These are phyloP conservation scores for Trichoderma gamsii DNA, from an alignment of 495 filamentous ascomycete species.

Conservation along the genomic window DNA sequence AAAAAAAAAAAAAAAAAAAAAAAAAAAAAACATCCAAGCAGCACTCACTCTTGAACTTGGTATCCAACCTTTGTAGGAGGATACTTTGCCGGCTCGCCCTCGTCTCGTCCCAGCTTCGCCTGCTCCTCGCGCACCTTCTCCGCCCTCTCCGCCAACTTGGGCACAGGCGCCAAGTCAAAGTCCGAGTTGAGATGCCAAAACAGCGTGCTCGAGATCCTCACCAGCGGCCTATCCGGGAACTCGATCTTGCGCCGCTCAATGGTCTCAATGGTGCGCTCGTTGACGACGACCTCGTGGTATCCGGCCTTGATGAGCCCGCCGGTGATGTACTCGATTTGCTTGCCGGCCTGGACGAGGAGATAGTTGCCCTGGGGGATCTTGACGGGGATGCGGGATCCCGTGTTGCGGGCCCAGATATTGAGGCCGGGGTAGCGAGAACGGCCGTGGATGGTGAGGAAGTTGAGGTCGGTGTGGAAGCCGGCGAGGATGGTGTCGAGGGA, in stretches of 20 bases:
- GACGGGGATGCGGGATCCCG: constrained; percentile 42
- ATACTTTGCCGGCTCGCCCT: constrained; percentile 41
- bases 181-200: constrained; percentile 48
- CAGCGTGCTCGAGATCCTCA: constrained; percentile 44
- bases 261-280: constrained; percentile 34
- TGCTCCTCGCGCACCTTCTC: constrained; percentile 33
- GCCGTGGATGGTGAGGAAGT: constrained; percentile 51
- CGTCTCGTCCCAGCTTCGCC: constrained; percentile 38
- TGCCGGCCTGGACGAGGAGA: constrained; percentile 47
- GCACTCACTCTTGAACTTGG: constrained; percentile 41
- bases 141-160: constrained; percentile 32
- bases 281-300: constrained; percentile 50
- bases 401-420: constrained; percentile 51
- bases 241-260: constrained; percentile 30
- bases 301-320: constrained; percentile 48
- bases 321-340: constrained; percentile 48
- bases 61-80: constrained; percentile 41
- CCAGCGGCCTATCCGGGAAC: constrained; percentile 36
- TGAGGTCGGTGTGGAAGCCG: constrained; percentile 49
- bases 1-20: background rate
- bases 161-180: constrained; percentile 39
- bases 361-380: constrained; percentile 43
- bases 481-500: constrained; percentile 46
- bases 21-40: background rate
- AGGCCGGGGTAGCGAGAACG: constrained; percentile 48